phyloP scores from a whole-genome alignment of 176 grass and related monocot species.

The Carex kokanica region DNA sequence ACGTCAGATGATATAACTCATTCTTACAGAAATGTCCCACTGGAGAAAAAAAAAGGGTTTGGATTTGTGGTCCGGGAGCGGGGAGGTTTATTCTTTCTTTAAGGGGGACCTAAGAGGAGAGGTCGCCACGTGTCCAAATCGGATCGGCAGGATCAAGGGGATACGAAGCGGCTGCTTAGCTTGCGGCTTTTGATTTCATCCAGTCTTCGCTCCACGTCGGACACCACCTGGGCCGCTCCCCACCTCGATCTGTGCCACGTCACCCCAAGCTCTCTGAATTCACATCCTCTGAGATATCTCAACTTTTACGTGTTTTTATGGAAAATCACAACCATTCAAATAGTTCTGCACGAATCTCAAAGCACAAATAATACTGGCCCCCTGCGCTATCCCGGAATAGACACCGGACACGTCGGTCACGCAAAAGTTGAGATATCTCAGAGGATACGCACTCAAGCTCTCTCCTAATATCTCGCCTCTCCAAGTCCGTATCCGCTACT shows the following conservation, averaged over 20 bases:
- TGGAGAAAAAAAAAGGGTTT: background rate
- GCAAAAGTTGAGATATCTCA: too few relatives aligned
- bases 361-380: too few relatives aligned
- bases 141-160: slow-evolving; percentile 23
- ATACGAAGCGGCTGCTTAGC: slow-evolving; percentile 37
- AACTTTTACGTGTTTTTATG: too few relatives aligned
- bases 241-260: slow-evolving; percentile 79
- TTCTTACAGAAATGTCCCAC: background rate
- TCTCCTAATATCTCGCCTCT: slow-evolving; percentile 24
- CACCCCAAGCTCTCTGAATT: slow-evolving; percentile 19
- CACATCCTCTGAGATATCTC: too few relatives aligned
- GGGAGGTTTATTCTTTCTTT: too few relatives aligned
- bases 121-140: slow-evolving; percentile 36
- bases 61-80: background rate
- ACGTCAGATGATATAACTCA: background rate
- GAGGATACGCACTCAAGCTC: too few relatives aligned
- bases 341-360: too few relatives aligned
- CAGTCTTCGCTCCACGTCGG: slow-evolving; percentile 19
- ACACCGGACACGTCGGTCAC: too few relatives aligned
- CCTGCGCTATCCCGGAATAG: too few relatives aligned
- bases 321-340: too few relatives aligned
- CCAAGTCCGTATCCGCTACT: too few relatives aligned
- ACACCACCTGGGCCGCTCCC: slow-evolving; percentile 25
- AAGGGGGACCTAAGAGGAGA: too few relatives aligned
- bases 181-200: slow-evolving; percentile 75